phyloP scores from a whole-genome alignment of 148 eudicot species.

The Suaeda aralocaspica region DNA sequence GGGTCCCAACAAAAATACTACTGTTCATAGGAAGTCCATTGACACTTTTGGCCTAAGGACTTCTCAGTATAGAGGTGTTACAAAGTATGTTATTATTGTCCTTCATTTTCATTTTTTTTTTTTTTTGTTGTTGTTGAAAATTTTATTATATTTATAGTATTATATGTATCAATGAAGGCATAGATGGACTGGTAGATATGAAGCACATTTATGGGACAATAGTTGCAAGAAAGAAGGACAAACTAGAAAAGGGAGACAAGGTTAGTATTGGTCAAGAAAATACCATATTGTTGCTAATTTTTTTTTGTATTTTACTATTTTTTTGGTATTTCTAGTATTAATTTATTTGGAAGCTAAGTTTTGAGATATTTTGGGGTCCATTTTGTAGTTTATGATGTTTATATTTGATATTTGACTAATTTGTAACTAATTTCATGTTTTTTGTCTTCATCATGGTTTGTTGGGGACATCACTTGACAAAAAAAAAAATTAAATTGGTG shows the following conservation, averaged over 20 bases:
- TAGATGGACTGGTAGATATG: slow-evolving; percentile 94
- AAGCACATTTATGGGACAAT: slow-evolving; percentile 91
- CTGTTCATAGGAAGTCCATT: slow-evolving; percentile 40
- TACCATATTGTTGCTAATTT: slow-evolving; percentile 2
- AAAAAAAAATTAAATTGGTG: slow-evolving; percentile 16
- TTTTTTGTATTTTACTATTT: background rate
- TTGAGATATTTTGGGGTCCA: slow-evolving; percentile 17
- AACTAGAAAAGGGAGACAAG: slow-evolving; percentile 93
- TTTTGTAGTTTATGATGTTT: background rate
- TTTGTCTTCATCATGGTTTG: slow-evolving; percentile 35
- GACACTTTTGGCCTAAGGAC: slow-evolving; percentile 84
- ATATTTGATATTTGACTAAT: slow-evolving; percentile 27
- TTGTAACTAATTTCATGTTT: slow-evolving; percentile 22
- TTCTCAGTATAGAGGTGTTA: slow-evolving; percentile 83
- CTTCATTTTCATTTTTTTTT: background rate
- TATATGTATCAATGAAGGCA: slow-evolving; percentile 36
- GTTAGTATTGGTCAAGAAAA: slow-evolving; percentile 43
- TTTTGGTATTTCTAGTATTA: too few species aligned
- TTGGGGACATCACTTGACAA: slow-evolving; percentile 34
- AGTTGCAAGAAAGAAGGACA: slow-evolving; percentile 90
- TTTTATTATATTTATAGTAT: background rate
- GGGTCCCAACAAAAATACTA: slow-evolving; percentile 24
- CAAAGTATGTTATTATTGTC: slow-evolving; percentile 70
- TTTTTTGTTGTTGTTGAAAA: background rate
- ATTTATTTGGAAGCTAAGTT: slow-evolving; percentile 1